phyloP scores from a whole-genome alignment of 2,329 filamentous ascomycete genomes.

The Corinectria fuckeliana region DNA sequence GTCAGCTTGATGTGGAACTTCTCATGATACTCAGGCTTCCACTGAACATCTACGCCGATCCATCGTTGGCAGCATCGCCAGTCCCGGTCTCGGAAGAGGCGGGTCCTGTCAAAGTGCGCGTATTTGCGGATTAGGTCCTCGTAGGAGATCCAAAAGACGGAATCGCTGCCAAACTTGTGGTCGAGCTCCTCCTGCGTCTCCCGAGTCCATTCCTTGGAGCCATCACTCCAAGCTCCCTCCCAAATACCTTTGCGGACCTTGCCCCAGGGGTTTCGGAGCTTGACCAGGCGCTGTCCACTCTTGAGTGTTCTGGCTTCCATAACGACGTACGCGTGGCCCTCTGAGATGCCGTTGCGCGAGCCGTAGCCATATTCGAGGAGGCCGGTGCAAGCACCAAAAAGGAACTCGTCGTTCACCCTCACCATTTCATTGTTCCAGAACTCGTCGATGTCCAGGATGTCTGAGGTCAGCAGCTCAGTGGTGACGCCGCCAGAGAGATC shows the following conservation, averaged over 20 bases:
- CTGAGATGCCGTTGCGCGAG: constrained; percentile 62
- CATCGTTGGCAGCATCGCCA: constrained; percentile 66
- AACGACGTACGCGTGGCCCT: constrained; percentile 66
- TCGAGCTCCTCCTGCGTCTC: constrained; percentile 63
- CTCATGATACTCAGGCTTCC: constrained; percentile 66
- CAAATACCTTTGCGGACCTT: constrained; percentile 63
- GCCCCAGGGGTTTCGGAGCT: constrained; percentile 68
- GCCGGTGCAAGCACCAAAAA: constrained; percentile 74
- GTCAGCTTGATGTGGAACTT: constrained; percentile 65
- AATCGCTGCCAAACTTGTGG: constrained; percentile 67
- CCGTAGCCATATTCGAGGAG: constrained; percentile 69
- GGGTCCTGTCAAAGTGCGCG: constrained; percentile 65
- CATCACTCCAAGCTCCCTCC: constrained; percentile 66
- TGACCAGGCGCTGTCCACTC: constrained; percentile 61
- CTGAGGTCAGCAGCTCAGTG: constrained; percentile 70
- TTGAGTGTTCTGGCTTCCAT: constrained; percentile 62
- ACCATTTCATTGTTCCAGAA: constrained; percentile 86
- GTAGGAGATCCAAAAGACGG: constrained; percentile 69
- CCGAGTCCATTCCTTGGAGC: constrained; percentile 66
- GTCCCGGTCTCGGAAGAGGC: constrained; percentile 62
- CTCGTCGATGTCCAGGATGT: constrained; percentile 78
- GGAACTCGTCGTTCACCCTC: constrained; percentile 80
- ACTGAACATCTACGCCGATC: constrained; percentile 68
- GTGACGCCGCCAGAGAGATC: constrained; percentile 74
- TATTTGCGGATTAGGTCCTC: constrained; percentile 68